Evolutionary conservation across 2,329 filamentous ascomycete genomes (phyloP), one percentile per base, ranked within the genome.

Genomic region (Fusarium equiseti): DNA sequence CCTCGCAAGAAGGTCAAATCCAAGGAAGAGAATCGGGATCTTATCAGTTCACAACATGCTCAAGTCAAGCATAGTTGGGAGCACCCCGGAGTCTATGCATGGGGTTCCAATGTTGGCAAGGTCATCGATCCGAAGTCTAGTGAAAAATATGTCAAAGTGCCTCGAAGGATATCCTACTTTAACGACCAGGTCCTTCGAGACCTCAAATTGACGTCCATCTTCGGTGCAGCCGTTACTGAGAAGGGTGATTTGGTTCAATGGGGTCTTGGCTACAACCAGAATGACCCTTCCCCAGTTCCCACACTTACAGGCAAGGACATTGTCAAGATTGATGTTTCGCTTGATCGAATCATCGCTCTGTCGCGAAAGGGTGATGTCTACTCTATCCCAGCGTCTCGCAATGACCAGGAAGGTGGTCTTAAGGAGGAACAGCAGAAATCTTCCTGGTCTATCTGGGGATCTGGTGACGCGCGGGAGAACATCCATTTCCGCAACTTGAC

Each of bases 171-270:
- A 75, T 73, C 87, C 1, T 96, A 91, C 80, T 98, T 99, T 76
- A 90, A 98, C 76, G 92, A 91, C 31, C 89, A 93, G 79, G 80
- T 98, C 18, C 84, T 99, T 44, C 88, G 95, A 51, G 96, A 98
- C 77, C 84, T 98, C 69, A 97, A 97, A 82, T 82, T 98, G 52
- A 93, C 94, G 63, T 87, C 89, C 57, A 88, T 89, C 43, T 95
- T 97, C 77, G 96, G 93, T 11, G 95, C 90, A 6, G 96, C 96
- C 12, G 91, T 98, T 43, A 91, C 91, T 7, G 95, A 98, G 78
- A 90, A 91, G 68, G 96, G 96, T 6, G 92, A 98, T 78, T 80
- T 99, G 46, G 85, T 98, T 15, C 95, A 98, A 82, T 99, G 96
- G 96, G 96, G 96, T 3, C 86, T 86, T 6, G 93, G 86, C 6